phyloP scores from a whole-genome alignment of 805 yeast species.

The Cyberlindnera maritima region DNA sequence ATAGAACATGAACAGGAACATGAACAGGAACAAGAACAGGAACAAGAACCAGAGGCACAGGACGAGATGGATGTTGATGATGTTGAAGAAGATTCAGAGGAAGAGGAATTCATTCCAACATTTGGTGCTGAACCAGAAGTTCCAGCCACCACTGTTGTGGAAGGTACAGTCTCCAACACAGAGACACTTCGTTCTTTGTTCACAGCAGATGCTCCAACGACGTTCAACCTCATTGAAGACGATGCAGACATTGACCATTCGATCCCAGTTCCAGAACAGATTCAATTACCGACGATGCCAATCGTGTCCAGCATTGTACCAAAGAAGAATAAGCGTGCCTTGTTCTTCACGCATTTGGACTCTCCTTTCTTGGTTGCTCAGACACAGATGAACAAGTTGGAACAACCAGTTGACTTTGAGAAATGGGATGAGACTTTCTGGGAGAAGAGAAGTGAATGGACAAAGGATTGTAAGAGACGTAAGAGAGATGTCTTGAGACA shows the following conservation, averaged over 20 bases:
- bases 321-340: constrained; percentile 34
- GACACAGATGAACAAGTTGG: constrained; percentile 65
- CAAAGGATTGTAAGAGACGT: constrained; percentile 69
- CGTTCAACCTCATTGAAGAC: constrained; percentile 41
- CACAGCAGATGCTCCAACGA: constrained; percentile 29
- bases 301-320: constrained; percentile 20
- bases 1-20: background rate
- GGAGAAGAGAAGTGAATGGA: constrained; percentile 78
- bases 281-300: constrained; percentile 23
- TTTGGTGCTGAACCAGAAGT: constrained; percentile 35
- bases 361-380: constrained; percentile 89
- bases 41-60: background rate
- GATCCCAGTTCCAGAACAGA: constrained; percentile 25
- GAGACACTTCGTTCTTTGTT: constrained; percentile 63
- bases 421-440: constrained; percentile 77
- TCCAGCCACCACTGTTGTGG: constrained; percentile 14
- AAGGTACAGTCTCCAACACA: constrained; percentile 42
- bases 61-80: too few species aligned
- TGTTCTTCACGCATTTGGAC: constrained; percentile 79
- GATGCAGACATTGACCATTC: constrained; percentile 49
- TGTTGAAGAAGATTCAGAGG: constrained; percentile 21
- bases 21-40: constrained; percentile 7
- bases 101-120: constrained; percentile 45
- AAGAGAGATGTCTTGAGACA: constrained; percentile 71
- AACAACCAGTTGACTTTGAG: constrained; percentile 32